A percentile compares a stretch with the other conserved stretches of the same genome.
These are phyloP conservation scores for Boletellus emodensis DNA, from an alignment of 768 basidiomycete genomes.

Conservation along the genomic window DNA sequence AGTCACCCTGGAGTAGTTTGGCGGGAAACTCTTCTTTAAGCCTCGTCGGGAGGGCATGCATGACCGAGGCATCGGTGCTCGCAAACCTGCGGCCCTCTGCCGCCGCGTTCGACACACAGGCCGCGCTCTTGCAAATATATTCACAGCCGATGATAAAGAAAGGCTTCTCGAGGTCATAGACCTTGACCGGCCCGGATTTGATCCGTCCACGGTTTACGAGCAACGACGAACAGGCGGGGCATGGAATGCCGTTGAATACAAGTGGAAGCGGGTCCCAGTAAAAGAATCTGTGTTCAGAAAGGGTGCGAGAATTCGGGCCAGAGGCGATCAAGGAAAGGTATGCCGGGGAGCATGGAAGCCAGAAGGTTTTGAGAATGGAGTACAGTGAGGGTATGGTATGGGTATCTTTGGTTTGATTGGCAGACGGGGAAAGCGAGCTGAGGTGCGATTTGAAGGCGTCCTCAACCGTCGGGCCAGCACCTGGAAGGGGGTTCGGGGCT, in stretches of 20 bases:
- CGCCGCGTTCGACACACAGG: constrained; percentile 42
- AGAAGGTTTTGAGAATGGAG: constrained; percentile 77
- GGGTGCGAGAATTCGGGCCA: constrained; percentile 58
- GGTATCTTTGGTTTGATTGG: constrained; percentile 38
- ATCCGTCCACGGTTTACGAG: constrained; percentile 70
- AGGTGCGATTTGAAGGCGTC: constrained; percentile 80
- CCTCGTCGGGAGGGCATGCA: constrained; percentile 62
- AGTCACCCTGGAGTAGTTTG: constrained; percentile 50
- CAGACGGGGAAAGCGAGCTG: constrained; percentile 52
- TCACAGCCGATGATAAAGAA: constrained; percentile 87
- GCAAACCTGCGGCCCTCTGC: constrained; percentile 63
- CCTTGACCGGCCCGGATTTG: constrained; percentile 67
- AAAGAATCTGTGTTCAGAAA: constrained; percentile 74
- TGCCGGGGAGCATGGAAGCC: constrained; percentile 74
- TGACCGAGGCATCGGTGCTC: constrained; percentile 67
- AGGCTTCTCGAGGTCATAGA: constrained; percentile 74
- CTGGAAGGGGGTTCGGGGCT: constrained; percentile 60
- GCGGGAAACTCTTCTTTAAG: constrained; percentile 76
- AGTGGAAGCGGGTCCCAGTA: constrained; percentile 86
- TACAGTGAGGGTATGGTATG: constrained; percentile 67
- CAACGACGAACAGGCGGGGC: constrained; percentile 58
- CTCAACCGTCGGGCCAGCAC: constrained; percentile 60
- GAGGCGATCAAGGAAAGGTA: constrained; percentile 77
- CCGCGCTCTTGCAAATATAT: constrained; percentile 57
- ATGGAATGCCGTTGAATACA: constrained; percentile 77